phyloP scores from a whole-genome alignment of 2,329 filamentous ascomycete species.

The Berkeleyomyces rouxiae region DNA sequence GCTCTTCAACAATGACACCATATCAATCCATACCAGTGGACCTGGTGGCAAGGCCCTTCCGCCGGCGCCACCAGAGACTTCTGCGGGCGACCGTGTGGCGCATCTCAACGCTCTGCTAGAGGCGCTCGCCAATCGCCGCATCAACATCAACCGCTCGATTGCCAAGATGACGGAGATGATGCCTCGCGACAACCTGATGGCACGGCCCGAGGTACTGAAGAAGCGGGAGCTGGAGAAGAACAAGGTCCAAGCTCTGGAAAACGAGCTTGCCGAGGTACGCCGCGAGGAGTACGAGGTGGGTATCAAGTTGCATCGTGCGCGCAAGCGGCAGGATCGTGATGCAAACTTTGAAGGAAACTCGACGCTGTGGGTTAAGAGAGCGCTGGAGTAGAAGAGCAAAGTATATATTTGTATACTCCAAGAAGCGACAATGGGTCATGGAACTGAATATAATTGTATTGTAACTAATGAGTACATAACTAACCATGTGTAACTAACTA shows the following conservation, averaged over 20 bases:
- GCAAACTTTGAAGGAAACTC: slow-evolving; percentile 47
- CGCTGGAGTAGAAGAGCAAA: slow-evolving; percentile 21
- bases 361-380: slow-evolving; percentile 57
- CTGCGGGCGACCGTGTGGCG: slow-evolving; percentile 46
- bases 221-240: slow-evolving; percentile 41
- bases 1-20: slow-evolving; percentile 13
- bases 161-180: slow-evolving; percentile 64
- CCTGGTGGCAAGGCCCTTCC: slow-evolving; percentile 40
- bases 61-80: slow-evolving; percentile 40
- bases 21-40: slow-evolving; percentile 8
- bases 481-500: no score
- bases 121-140: slow-evolving; percentile 47
- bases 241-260: slow-evolving; percentile 49
- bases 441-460: not conserved
- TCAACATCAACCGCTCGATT: slow-evolving; percentile 57
- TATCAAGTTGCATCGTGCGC: slow-evolving; percentile 54
- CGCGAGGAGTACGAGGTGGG: slow-evolving; percentile 66
- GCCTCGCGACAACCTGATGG: slow-evolving; percentile 51
- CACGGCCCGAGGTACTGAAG: slow-evolving; percentile 44
- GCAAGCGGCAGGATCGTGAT: slow-evolving; percentile 57
- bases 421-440: not conserved
- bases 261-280: slow-evolving; percentile 55
- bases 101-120: slow-evolving; percentile 49
- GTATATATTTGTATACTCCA: not conserved
- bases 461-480: no score